phyloP scores from a whole-genome alignment of 179 eudicot species.

The Dionaea muscipula region DNA sequence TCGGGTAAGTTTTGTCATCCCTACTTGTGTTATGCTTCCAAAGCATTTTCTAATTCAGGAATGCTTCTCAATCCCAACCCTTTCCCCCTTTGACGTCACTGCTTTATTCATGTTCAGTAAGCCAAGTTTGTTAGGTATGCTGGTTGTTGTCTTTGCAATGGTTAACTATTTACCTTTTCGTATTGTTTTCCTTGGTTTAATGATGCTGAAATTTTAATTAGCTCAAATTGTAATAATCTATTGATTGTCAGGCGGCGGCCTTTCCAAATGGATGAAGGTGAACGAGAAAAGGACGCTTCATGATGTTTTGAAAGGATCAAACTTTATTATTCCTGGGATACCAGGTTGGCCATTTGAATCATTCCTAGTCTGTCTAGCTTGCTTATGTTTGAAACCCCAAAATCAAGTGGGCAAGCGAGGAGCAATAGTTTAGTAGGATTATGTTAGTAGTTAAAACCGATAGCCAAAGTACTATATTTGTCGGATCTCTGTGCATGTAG shows the following conservation, averaged over 20 bases:
- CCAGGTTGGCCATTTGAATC: slow-evolving; percentile 43
- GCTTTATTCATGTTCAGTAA: too few species aligned
- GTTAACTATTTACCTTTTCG: background rate
- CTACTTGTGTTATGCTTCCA: too few species aligned
- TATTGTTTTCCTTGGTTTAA: background rate
- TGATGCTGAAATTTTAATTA: background rate
- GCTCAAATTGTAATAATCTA: slow-evolving; percentile 4
- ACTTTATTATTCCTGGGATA: slow-evolving; percentile 57
- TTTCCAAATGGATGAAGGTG: slow-evolving; percentile 57
- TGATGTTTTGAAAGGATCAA: slow-evolving; percentile 51
- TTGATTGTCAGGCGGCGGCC: slow-evolving; percentile 29
- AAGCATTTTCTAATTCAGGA: background rate
- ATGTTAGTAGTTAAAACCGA: too few species aligned
- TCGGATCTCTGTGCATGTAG: too few species aligned
- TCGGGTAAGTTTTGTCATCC: too few species aligned
- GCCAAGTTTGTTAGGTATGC: background rate
- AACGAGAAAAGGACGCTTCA: slow-evolving; percentile 63
- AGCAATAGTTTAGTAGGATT: too few species aligned
- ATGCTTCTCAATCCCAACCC: background rate
- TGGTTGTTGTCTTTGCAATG: background rate
- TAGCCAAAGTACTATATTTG: background rate
- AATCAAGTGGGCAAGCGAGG: too few species aligned
- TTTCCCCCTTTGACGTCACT: background rate
- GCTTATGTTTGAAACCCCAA: background rate
- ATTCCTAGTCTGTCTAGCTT: slow-evolving; percentile 1